A percentile compares a stretch with the other conserved stretches of the same genome.
These are phyloP conservation scores for Geotrichum ghanense DNA, from an alignment of 805 yeast genomes.

Conservation along the genomic window DNA sequence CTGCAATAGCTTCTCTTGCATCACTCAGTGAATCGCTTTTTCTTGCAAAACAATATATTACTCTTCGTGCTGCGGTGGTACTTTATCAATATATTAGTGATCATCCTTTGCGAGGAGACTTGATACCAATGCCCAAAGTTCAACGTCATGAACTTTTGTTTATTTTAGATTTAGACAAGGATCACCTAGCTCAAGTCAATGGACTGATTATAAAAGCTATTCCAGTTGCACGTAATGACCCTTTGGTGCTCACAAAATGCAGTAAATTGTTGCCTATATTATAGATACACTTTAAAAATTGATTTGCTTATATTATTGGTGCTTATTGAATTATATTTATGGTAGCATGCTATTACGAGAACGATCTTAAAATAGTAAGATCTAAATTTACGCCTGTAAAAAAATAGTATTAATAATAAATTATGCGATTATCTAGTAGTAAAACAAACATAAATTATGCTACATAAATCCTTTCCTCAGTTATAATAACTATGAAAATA, in stretches of 20 bases:
- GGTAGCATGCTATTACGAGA: no score
- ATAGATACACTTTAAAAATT: no score
- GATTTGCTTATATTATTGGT: no score
- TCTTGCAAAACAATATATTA: slow-evolving; percentile 36
- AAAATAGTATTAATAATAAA: no score
- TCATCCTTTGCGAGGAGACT: slow-evolving; percentile 41
- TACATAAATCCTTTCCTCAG: no score
- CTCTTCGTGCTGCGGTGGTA: slow-evolving; percentile 47
- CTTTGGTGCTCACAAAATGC: neutral
- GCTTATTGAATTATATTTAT: no score
- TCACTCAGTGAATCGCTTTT: slow-evolving; percentile 15
- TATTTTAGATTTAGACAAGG: slow-evolving; percentile 11
- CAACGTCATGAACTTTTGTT: slow-evolving; percentile 48
- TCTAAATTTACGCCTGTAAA: no score
- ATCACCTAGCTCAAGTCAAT: neutral
- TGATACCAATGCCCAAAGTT: slow-evolving; percentile 50
- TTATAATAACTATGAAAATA: no score
- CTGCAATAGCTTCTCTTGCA: slow-evolving; percentile 37
- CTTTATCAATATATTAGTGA: slow-evolving; percentile 57
- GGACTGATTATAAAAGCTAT: neutral
- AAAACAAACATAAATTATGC: no score
- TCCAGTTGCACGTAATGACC: neutral
- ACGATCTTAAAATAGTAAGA: no score
- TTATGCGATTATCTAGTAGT: no score
- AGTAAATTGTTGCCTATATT: neutral